Evolutionary conservation across 345 rosid genomes (phyloP).

Genomic region (Salix purpurea): DNA sequence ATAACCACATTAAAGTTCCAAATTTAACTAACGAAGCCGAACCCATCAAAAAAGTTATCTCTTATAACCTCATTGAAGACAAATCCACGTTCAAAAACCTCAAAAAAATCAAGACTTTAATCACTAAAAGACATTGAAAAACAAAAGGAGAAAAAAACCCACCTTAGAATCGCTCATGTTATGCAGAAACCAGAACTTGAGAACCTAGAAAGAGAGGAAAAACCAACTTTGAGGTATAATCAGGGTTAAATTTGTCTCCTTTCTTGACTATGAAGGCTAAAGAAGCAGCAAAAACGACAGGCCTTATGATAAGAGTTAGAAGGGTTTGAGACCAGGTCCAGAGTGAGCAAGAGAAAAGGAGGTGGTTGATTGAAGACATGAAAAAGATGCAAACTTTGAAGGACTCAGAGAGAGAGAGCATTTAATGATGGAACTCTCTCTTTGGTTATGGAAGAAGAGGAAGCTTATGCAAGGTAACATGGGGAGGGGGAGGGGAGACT

Average conservation of each 20-base stretch:
- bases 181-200: constrained; percentile 11
- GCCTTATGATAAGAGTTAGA: constrained; percentile 30
- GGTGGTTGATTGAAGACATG: constrained; percentile 70
- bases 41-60: not conserved
- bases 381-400: constrained; percentile 31
- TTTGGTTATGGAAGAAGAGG: not conserved
- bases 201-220: constrained; percentile 17
- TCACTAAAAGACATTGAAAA: not conserved
- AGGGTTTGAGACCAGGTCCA: constrained; percentile 40
- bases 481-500: not conserved
- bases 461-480: constrained; percentile 32
- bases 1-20: not conserved
- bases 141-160: not conserved
- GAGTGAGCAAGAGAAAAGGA: constrained; percentile 38
- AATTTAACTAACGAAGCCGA: not conserved
- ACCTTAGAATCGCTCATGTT: constrained; percentile 81
- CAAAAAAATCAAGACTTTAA: not conserved
- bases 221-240: constrained; percentile 9
- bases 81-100: not conserved
- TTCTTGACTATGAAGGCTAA: constrained; percentile 20
- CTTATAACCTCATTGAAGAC: not conserved
- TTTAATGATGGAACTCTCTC: constrained; percentile 43
- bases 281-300: constrained; percentile 16
- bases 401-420: constrained; percentile 42
- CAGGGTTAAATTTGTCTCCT: not conserved